phyloP scores from a whole-genome alignment of 768 basidiomycete genomes.

The Mycena rebaudengoi region DNA sequence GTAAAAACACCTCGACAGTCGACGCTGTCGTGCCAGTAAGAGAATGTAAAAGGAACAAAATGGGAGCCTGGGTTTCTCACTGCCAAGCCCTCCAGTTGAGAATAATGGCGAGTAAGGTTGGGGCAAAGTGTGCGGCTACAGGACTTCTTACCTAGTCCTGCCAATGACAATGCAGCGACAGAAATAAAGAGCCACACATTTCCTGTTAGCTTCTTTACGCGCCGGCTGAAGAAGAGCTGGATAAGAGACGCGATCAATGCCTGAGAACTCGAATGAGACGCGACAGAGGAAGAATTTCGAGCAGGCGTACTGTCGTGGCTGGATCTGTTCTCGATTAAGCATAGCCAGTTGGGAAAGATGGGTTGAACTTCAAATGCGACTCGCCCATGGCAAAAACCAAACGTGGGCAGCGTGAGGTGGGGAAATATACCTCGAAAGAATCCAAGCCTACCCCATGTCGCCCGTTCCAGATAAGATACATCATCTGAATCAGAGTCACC shows the following conservation, averaged over 20 bases:
- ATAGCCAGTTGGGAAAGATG: background rate
- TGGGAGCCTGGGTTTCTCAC: background rate
- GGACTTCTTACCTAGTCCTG: conserved; percentile 8
- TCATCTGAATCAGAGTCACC: conserved; percentile 32
- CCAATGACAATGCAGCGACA: conserved; percentile 8
- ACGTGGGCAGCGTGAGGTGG: background rate
- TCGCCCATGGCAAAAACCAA: conserved; percentile 20
- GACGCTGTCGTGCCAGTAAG: conserved; percentile 26
- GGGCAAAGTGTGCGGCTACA: no score
- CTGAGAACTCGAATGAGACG: conserved; percentile 6
- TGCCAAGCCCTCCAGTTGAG: conserved; percentile 17
- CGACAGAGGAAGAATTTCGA: background rate
- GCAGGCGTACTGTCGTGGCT: conserved; percentile 12
- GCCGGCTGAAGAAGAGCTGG: conserved; percentile 26
- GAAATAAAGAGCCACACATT: conserved; percentile 3
- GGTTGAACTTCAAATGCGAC: background rate
- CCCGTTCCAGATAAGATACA: conserved; percentile 29
- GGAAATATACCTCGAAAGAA: background rate
- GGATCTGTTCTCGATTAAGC: conserved; percentile 15
- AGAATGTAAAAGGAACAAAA: conserved; percentile 20
- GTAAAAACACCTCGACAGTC: conserved; percentile 22
- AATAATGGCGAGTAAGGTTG: background rate
- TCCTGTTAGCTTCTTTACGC: conserved; percentile 21
- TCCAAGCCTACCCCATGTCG: conserved; percentile 31
- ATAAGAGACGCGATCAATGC: conserved; percentile 25